Conservation (phyloP, 2,329 filamentous ascomycete genomes). For the Sporothrix inflata region DNA sequence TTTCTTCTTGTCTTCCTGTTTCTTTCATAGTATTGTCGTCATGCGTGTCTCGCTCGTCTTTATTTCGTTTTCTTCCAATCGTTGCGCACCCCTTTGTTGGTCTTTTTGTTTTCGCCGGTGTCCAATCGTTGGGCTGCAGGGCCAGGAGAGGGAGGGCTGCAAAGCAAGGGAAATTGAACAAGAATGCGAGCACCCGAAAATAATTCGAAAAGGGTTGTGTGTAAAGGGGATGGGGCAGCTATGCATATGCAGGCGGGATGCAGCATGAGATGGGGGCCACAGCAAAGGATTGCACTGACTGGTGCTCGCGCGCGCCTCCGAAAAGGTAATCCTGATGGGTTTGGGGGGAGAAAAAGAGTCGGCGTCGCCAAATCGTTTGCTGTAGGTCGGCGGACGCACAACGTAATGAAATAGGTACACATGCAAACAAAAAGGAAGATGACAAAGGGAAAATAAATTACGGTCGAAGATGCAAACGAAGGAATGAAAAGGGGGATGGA, state of each 20-base stretch:
- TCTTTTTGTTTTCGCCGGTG: not conserved
- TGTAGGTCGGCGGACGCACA: not conserved
- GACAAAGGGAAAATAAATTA: not conserved
- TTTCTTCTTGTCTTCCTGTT: not conserved
- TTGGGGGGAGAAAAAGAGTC: not conserved
- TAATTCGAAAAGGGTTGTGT: not conserved
- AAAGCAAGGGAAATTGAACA: not conserved
- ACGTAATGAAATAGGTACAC: not conserved
- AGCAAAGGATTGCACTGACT: not conserved
- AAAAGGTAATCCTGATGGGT: not conserved
- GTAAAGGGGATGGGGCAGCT: conserved; percentile 26
- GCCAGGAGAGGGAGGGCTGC: not conserved
- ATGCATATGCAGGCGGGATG: conserved; percentile 30
- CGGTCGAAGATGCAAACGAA: not conserved
- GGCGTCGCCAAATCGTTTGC: not conserved
- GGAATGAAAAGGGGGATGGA: not conserved
- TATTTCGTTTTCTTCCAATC: conserved; percentile 2
- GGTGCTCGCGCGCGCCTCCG: not conserved
- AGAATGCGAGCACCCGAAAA: not conserved
- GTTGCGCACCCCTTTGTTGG: not conserved
- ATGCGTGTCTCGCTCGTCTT: conserved; percentile 8
- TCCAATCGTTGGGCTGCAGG: not conserved
- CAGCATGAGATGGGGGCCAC: not conserved
- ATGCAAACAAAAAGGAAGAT: not conserved
- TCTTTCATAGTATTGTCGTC: not conserved